A percentile compares a stretch with the other conserved stretches of the same genome.
Conservation (phyloP, 164 flowering plant species). For the Cinnamomum micranthum region DNA sequence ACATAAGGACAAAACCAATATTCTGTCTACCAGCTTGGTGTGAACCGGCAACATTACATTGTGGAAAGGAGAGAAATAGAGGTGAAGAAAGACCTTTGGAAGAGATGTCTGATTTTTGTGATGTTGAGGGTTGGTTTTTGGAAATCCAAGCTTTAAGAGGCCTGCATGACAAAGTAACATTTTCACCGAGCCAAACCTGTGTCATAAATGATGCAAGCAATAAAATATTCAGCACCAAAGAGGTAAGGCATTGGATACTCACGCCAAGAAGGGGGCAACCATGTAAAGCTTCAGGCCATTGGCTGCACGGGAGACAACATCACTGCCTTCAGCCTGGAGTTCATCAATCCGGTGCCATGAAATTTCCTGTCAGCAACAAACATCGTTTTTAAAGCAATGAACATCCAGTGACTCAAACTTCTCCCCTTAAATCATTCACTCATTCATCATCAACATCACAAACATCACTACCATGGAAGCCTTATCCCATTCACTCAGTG, state of each 20-base stretch:
- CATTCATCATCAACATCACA: too few relatives aligned
- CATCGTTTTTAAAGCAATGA: background rate
- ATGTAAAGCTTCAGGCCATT: conserved; percentile 88
- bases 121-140: conserved; percentile 43
- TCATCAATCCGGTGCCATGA: conserved; percentile 94
- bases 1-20: too few relatives aligned
- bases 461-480: too few relatives aligned
- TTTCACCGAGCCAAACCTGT: background rate
- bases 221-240: background rate
- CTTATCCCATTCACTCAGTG: too few relatives aligned
- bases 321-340: conserved; percentile 63
- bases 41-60: too few relatives aligned
- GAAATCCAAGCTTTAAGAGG: conserved; percentile 80
- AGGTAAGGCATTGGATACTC: conserved; percentile 23
- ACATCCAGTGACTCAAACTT: too few relatives aligned
- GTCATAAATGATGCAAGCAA: background rate
- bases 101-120: conserved; percentile 49
- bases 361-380: conserved; percentile 58
- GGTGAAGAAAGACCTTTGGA: conserved; percentile 46
- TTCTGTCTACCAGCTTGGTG: too few relatives aligned
- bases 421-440: too few relatives aligned
- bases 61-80: background rate
- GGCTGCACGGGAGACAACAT: conserved; percentile 65
- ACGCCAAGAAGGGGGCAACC: conserved; percentile 88
- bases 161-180: conserved; percentile 36